A percentile compares a stretch with the other conserved stretches of the same genome.
These are phyloP conservation scores for Penicillium robsamsonii DNA, from an alignment of 495 filamentous ascomycete species.

Conservation along the genomic window DNA sequence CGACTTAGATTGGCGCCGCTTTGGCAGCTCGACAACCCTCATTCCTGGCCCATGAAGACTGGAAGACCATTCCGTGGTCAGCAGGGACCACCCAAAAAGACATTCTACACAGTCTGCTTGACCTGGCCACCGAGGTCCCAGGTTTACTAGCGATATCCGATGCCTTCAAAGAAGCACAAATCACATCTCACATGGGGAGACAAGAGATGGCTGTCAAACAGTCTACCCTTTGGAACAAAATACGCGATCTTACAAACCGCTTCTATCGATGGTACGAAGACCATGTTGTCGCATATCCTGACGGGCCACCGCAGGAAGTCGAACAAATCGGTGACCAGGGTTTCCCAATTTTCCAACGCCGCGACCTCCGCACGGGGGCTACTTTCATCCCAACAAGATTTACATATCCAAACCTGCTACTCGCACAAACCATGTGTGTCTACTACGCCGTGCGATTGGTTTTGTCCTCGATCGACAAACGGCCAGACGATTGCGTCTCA, in stretches of 20 bases:
- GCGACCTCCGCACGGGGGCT: conserved; percentile 40
- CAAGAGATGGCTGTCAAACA: conserved; percentile 42
- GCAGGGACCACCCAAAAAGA: conserved; percentile 42
- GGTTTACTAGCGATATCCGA: conserved; percentile 36
- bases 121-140: conserved; percentile 42
- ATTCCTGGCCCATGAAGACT: conserved; percentile 41
- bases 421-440: conserved; percentile 45
- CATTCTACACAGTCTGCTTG: conserved; percentile 41
- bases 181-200: conserved; percentile 23
- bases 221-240: conserved; percentile 36
- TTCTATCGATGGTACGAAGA: conserved; percentile 39
- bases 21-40: conserved; percentile 33
- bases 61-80: conserved; percentile 48
- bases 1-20: conserved; percentile 34
- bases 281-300: conserved; percentile 36
- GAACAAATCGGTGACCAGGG: conserved; percentile 22
- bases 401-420: conserved; percentile 40
- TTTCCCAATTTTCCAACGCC: conserved; percentile 43
- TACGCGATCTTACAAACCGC: conserved; percentile 33
- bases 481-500: conserved; percentile 34
- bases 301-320: conserved; percentile 35
- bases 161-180: conserved; percentile 26
- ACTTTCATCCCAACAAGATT: conserved; percentile 37
- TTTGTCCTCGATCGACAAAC: conserved; percentile 39
- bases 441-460: conserved; percentile 40